Percentiles rank a stretch among this genome's conserved stretches.
Conservation (phyloP, 192 early-diverging fungal species). For the Chytriomyces sp. region DNA sequence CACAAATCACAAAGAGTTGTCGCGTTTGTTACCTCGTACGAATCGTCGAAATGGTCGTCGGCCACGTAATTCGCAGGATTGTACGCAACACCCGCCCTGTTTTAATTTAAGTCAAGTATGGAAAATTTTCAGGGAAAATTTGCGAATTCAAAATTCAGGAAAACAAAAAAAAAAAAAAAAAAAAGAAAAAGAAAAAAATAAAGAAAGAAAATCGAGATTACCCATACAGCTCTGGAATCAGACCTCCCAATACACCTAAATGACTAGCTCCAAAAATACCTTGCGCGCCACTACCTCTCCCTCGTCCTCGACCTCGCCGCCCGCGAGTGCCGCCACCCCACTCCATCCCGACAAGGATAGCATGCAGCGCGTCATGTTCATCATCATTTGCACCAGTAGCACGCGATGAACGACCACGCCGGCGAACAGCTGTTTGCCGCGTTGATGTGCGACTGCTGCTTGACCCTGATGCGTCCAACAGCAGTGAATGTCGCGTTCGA, state of each 20-base stretch:
- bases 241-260: not conserved
- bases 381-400: not conserved
- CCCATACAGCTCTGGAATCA: constrained; percentile 27
- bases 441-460: not conserved
- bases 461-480: too few species aligned
- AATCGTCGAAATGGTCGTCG: constrained; percentile 22
- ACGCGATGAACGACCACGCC: not conserved
- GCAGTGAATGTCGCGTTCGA: too few species aligned
- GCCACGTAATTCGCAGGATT: constrained; percentile 27
- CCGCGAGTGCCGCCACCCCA: not conserved
- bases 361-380: too few species aligned
- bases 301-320: not conserved
- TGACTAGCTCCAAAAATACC: too few species aligned
- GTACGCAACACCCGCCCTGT: constrained; percentile 13
- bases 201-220: not conserved
- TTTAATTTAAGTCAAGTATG: not conserved
- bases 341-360: too few species aligned
- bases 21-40: constrained; percentile 16
- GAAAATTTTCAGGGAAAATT: not conserved
- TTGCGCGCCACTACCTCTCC: not conserved
- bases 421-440: not conserved
- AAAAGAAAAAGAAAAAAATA: too few species aligned
- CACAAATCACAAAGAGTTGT: too few species aligned
- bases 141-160: too few species aligned
- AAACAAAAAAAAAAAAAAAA: too few species aligned